phyloP scores from a whole-genome alignment of 441 rosid genomes.

The Adansonia gregorii region DNA sequence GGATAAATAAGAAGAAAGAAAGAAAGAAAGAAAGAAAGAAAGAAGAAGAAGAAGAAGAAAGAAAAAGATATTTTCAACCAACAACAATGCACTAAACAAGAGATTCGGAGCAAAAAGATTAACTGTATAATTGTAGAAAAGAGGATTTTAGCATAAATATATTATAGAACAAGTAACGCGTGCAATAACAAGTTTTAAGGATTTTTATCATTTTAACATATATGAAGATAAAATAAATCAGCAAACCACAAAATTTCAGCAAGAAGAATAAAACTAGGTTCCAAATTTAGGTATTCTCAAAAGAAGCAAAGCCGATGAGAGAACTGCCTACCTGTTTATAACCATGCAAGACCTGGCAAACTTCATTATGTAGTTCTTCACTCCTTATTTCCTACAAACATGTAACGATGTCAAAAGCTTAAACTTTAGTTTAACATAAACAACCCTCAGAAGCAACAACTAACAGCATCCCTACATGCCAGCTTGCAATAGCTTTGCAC shows the following conservation, averaged over 20 bases:
- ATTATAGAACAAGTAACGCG: neutral
- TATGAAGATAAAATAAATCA: neutral
- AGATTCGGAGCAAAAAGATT: neutral
- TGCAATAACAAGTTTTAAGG: neutral
- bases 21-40: neutral
- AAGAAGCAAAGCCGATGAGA: conserved; percentile 7
- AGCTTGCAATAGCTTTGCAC: conserved; percentile 96
- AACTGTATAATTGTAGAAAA: neutral
- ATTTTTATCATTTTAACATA: neutral
- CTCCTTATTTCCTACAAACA: conserved; percentile 77
- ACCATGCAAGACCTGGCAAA: conserved; percentile 87
- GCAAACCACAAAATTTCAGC: neutral
- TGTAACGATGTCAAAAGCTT: conserved; percentile 9
- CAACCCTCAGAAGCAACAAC: conserved; percentile 8
- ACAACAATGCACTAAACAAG: neutral
- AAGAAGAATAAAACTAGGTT: neutral
- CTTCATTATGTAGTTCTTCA: conserved; percentile 80
- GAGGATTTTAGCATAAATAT: neutral
- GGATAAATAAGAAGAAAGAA: neutral
- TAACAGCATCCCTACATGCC: conserved; percentile 71
- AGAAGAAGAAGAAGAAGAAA: neutral
- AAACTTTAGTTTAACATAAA: neutral
- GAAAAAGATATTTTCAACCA: neutral
- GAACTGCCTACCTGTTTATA: conserved; percentile 70
- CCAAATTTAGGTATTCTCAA: neutral